These are phyloP conservation scores for Trametopsis cervina DNA, from an alignment of 768 basidiomycete genomes.

Conservation along the genomic window DNA sequence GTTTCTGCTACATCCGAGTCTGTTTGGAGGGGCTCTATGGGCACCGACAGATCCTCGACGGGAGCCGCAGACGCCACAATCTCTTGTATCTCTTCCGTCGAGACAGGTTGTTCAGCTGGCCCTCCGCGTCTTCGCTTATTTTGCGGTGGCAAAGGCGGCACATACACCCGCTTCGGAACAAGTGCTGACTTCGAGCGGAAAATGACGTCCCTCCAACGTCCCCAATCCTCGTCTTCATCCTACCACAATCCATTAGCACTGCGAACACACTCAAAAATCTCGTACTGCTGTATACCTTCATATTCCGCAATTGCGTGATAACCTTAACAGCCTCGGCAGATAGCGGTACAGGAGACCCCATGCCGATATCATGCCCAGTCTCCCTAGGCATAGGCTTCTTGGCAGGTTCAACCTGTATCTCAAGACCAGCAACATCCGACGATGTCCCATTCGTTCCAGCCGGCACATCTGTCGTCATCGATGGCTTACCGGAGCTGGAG, in stretches of 20 bases:
- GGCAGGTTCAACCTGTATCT: conserved; percentile 2
- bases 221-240: conserved; percentile 88
- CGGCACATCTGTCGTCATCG: not conserved
- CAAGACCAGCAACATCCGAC: not conserved
- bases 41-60: not conserved
- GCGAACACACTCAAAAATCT: not conserved
- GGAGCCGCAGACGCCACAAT: conserved; percentile 1
- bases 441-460: not conserved
- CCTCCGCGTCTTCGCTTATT: conserved; percentile 58
- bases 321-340: conserved; percentile 70
- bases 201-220: conserved; percentile 80
- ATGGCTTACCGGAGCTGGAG: not conserved
- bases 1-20: not conserved
- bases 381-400: conserved; percentile 66
- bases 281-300: conserved; percentile 53
- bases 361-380: conserved; percentile 81
- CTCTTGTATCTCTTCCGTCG: not conserved
- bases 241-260: conserved; percentile 19
- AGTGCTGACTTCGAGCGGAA: conserved; percentile 69
- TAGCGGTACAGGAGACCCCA: conserved; percentile 79
- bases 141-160: conserved; percentile 50
- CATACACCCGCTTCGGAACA: conserved; percentile 27
- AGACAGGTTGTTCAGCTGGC: conserved; percentile 25
- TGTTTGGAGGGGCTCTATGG: not conserved
- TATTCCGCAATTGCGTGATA: conserved; percentile 74